Evolutionary conservation across 2,329 filamentous ascomycete species (phyloP), one percentile per base, ranked within the genome.

Genomic region (Stagonosporopsis tanaceti): DNA sequence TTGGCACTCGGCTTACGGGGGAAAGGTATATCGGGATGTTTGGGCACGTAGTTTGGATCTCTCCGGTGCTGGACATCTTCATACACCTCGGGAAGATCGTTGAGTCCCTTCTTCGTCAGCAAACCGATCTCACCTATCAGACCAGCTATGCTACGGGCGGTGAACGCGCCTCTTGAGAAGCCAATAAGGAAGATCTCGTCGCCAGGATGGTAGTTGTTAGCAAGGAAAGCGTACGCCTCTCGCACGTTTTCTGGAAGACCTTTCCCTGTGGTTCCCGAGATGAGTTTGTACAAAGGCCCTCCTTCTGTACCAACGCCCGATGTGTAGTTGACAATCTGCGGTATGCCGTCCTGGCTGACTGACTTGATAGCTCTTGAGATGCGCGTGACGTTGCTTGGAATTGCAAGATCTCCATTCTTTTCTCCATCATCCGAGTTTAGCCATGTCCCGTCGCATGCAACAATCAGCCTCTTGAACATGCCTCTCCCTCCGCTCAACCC

Each of bases 151-250:
- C 69, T 73, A 42, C 74, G 72, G 8, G 72, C 83, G 1, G 79
- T 82, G 60, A 77, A 82, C 2, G 80, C 79, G 17, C 80, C 80
- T 47, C 80, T 67, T 2, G 79, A 81, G 60, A 81, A 82, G 2
- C 80, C 80, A 4, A 82, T 61, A 8, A 82, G 66, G 59, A 81
- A 82, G 40, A 82, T 80, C 17, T 79, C 78, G 55, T 82, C 80
- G 52, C 82, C 82, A 0, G 76, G 76, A n/a, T 77, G 71, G 62
- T 81, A 85, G 67, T 85, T 85, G 53, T 81, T 80, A n/a, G 79
- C 77, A 2, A 85, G 69, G 64, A 84, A 85, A 6, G 76, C 76
- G 50, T 85, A 83, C 0, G 75, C 79, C 67, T 82, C 78, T 12
- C 80, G 73, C 3, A 84, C 78, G 44, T 80, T 80, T 32, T 82